phyloP scores from a whole-genome alignment of 1,139 yeast species.

The Nakaseomyces uthaithaninus region DNA sequence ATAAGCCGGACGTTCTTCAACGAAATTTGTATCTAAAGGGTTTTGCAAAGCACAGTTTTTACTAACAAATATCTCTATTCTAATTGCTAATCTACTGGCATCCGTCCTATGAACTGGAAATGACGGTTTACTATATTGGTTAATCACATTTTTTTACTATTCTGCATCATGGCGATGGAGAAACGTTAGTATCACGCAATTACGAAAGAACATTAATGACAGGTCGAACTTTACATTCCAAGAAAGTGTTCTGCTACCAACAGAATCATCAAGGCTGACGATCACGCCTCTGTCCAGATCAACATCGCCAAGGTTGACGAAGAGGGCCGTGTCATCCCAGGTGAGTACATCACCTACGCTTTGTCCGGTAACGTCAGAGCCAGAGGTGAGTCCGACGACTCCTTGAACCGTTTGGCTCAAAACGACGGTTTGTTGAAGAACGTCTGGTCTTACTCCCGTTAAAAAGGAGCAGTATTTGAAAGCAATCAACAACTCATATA shows the following conservation, averaged over 20 bases:
- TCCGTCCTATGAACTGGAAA: too few species aligned
- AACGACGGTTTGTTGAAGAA: constrained; percentile 96
- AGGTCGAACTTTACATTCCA: constrained; percentile 99
- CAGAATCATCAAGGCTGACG: constrained; percentile 99
- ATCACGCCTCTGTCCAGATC: constrained; percentile 97
- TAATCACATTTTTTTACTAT: too few species aligned
- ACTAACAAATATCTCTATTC: too few species aligned
- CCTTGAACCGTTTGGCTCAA: constrained; percentile 98
- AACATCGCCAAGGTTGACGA: constrained; percentile 84
- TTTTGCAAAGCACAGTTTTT: too few species aligned
- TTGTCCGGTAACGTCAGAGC: constrained; percentile 90
- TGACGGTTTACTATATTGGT: too few species aligned
- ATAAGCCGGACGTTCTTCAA: too few species aligned
- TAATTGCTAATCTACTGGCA: too few species aligned
- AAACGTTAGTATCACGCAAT: too few species aligned
- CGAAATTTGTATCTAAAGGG: too few species aligned
- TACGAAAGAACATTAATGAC: too few species aligned
- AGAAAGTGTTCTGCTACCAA: constrained; percentile 99
- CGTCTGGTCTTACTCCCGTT: constrained; percentile 99
- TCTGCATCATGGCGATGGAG: too few species aligned
- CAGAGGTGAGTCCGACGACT: constrained; percentile 96
- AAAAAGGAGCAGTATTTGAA: constrained; percentile 34
- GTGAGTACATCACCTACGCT: constrained; percentile 91
- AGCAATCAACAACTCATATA: neutral
- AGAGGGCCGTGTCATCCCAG: constrained; percentile 91